A percentile compares a stretch with the other conserved stretches of the same genome.
These are phyloP conservation scores for Macrocybe gigantea DNA, from an alignment of 768 basidiomycete species.

Conservation along the genomic window DNA sequence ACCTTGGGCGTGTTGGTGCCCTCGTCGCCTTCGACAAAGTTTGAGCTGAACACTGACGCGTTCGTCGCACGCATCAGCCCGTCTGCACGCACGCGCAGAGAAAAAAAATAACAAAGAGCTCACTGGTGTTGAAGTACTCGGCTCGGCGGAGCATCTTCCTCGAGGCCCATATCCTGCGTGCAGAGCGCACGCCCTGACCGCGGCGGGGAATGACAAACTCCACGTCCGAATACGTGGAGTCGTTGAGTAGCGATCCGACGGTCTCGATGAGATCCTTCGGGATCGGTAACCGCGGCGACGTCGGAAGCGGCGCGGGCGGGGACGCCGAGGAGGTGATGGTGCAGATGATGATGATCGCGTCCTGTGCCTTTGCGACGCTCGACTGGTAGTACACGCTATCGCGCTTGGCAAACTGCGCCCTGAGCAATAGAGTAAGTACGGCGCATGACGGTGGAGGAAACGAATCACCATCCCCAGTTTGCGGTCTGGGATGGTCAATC, in stretches of 20 bases:
- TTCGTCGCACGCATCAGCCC: not conserved
- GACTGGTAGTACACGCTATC: conserved; percentile 64
- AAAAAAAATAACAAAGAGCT: conserved; percentile 2
- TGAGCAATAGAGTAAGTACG: conserved; percentile 15
- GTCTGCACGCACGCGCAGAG: not conserved
- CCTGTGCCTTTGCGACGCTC: conserved; percentile 43
- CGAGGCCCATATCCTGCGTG: conserved; percentile 59
- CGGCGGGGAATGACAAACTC: conserved; percentile 65
- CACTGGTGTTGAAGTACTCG: conserved; percentile 78
- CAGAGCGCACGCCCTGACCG: conserved; percentile 28
- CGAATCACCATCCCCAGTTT: conserved; percentile 78
- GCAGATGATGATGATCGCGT: conserved; percentile 73
- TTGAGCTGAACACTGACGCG: conserved; percentile 62
- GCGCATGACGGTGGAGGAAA: not conserved
- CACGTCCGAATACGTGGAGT: conserved; percentile 81
- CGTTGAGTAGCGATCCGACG: conserved; percentile 71
- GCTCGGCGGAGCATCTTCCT: conserved; percentile 61
- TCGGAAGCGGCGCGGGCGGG: conserved; percentile 37
- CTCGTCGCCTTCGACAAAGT: conserved; percentile 56
- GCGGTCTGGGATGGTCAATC: conserved; percentile 45
- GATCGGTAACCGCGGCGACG: conserved; percentile 45
- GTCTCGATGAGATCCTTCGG: conserved; percentile 64
- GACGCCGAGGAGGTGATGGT: conserved; percentile 68
- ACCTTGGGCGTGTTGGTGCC: conserved; percentile 16
- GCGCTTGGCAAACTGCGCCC: conserved; percentile 77